Conservation (phyloP, 2,329 filamentous ascomycete species). For the Fonsecaea nubica region DNA sequence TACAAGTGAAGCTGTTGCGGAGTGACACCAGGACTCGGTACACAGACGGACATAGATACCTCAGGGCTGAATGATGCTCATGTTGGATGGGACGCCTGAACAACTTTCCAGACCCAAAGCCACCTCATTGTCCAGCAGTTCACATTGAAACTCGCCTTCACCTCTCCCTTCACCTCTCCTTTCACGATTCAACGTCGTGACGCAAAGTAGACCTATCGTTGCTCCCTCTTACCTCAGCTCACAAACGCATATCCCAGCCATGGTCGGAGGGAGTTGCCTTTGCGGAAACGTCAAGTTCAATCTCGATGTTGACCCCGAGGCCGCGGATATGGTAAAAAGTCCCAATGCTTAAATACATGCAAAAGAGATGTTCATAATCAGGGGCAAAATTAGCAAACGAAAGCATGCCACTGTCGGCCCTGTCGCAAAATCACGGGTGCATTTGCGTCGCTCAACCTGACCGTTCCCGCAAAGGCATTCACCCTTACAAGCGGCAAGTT, state of each 20-base stretch:
- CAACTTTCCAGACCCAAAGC: no score
- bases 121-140: no score
- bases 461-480: slow-evolving; percentile 4
- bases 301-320: not conserved
- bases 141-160: no score
- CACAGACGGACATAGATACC: not conserved
- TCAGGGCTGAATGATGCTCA: not conserved
- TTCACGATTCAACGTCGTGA: not conserved
- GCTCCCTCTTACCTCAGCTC: not conserved
- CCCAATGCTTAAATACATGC: not conserved
- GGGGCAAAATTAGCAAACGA: not conserved
- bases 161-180: not conserved
- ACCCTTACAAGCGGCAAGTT: slow-evolving; percentile 2
- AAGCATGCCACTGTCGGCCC: slow-evolving; percentile 9
- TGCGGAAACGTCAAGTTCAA: slow-evolving; percentile 3
- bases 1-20: not conserved
- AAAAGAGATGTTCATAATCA: not conserved
- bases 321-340: not conserved
- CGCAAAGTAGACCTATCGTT: not conserved
- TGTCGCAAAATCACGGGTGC: slow-evolving; percentile 17
- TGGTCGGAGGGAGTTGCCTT: slow-evolving; percentile 14
- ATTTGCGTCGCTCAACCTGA: slow-evolving; percentile 3
- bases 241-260: not conserved
- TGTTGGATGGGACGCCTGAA: not conserved
- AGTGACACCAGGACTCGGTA: not conserved